phyloP scores from a whole-genome alignment of 2,329 filamentous ascomycete species.

The Aspergillus eucalypticola region DNA sequence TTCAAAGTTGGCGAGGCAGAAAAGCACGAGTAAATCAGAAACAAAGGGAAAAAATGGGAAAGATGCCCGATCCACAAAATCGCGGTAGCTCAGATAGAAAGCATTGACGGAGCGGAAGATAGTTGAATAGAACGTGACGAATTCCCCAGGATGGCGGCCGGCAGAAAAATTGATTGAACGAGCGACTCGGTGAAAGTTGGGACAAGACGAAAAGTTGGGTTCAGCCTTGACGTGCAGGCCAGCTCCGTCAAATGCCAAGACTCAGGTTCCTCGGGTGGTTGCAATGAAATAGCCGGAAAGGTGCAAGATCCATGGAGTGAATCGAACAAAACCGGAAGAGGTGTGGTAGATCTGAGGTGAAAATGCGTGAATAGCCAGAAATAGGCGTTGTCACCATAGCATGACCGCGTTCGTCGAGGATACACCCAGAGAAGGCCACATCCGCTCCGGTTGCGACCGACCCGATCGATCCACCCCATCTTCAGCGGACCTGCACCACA shows the following conservation, averaged over 20 bases:
- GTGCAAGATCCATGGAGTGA: background rate
- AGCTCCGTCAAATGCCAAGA: constrained; percentile 3
- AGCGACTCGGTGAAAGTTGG: background rate
- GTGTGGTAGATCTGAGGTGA: background rate
- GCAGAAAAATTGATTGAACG: background rate
- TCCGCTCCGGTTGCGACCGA: constrained; percentile 24
- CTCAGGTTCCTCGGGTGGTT: background rate
- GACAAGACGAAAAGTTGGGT: background rate
- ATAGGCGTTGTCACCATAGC: constrained; percentile 4
- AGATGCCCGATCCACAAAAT: background rate
- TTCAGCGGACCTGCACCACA: constrained; percentile 5
- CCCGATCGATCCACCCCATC: constrained; percentile 1
- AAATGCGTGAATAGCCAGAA: background rate
- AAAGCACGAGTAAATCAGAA: background rate
- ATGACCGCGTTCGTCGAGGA: constrained; percentile 23
- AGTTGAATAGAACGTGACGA: background rate
- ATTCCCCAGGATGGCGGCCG: background rate
- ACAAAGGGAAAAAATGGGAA: background rate
- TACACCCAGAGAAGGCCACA: constrained; percentile 5
- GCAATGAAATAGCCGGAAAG: constrained; percentile 4
- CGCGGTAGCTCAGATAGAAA: background rate
- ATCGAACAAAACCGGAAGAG: background rate
- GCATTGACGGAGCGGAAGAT: background rate
- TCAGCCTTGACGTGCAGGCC: background rate
- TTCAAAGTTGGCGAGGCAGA: background rate